Conservation (phyloP, 441 rosid species). For the Adansonia madagascariensis region DNA sequence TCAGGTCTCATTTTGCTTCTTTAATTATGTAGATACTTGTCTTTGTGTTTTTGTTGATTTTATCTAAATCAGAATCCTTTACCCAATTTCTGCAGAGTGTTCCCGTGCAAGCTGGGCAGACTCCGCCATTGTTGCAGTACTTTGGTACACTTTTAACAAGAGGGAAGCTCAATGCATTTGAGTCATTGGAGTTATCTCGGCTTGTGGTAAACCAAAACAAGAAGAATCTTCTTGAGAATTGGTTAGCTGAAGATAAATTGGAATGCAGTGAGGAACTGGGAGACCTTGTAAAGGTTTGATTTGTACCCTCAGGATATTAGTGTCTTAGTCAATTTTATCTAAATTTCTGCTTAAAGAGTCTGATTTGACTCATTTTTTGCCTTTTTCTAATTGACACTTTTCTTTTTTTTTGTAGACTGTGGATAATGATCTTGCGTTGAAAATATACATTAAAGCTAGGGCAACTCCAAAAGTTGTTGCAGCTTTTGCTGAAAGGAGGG, state of each 20-base stretch:
- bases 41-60: conserved; percentile 14
- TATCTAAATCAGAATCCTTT: conserved; percentile 10
- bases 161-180: conserved; percentile 96
- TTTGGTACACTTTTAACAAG: conserved; percentile 96
- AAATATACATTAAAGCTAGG: conserved; percentile 96
- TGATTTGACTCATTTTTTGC: not conserved
- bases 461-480: conserved; percentile 99
- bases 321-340: not conserved
- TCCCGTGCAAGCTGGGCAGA: conserved; percentile 99
- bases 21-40: not conserved
- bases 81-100: conserved; percentile 73
- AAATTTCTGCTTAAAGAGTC: not conserved
- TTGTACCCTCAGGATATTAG: not conserved
- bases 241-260: conserved; percentile 99
- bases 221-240: conserved; percentile 94
- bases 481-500: conserved; percentile 99
- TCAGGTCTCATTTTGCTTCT: conserved; percentile 62
- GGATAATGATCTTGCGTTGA: conserved; percentile 98
- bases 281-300: conserved; percentile 95
- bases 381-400: conserved; percentile 21
- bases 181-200: conserved; percentile 97
- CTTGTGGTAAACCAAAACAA: conserved; percentile 99
- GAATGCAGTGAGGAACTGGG: conserved; percentile 99
- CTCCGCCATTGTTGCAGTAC: conserved; percentile 97
- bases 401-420: conserved; percentile 70